Percentiles rank a stretch among this genome's conserved stretches.
These are phyloP conservation scores for Rhodofomes roseus DNA, from an alignment of 1,284 basidiomycete species.

Conservation along the genomic window DNA sequence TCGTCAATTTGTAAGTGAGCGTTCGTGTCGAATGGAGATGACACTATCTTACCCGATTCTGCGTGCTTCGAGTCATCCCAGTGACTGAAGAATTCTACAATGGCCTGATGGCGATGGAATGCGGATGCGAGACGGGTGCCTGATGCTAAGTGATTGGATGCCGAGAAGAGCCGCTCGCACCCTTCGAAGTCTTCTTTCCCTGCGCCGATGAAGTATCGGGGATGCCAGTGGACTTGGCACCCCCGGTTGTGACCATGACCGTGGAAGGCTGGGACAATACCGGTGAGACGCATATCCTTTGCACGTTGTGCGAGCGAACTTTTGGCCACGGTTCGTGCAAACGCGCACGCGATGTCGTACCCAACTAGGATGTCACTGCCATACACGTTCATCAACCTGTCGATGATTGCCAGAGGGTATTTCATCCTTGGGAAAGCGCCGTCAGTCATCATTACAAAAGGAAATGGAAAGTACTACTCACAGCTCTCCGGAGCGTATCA, in stretches of 20 bases:
- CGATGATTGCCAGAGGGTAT: slow-evolving; percentile 30
- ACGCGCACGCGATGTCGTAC: slow-evolving; percentile 36
- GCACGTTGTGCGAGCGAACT: slow-evolving; percentile 22
- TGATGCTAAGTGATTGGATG: slow-evolving; percentile 26
- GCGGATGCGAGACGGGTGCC: slow-evolving; percentile 18
- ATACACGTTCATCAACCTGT: slow-evolving; percentile 22
- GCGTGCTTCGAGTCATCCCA: slow-evolving; percentile 17
- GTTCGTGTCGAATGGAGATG: no score
- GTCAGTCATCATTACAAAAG: not conserved
- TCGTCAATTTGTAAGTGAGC: not conserved
- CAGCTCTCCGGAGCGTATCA: slow-evolving; percentile 35
- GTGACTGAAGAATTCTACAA: slow-evolving; percentile 15
- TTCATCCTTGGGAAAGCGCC: slow-evolving; percentile 28
- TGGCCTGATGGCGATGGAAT: slow-evolving; percentile 25
- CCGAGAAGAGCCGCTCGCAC: slow-evolving; percentile 29
- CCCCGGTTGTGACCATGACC: slow-evolving; percentile 31
- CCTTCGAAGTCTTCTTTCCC: slow-evolving; percentile 34
- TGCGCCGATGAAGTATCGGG: slow-evolving; percentile 23
- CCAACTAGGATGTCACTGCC: slow-evolving; percentile 19
- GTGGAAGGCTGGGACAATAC: slow-evolving; percentile 28
- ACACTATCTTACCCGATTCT: slow-evolving; percentile 7
- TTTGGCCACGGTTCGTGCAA: slow-evolving; percentile 19
- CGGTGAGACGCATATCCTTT: not conserved
- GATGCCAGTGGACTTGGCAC: slow-evolving; percentile 31
- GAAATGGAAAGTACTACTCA: slow-evolving; percentile 20